Conservation (phyloP, 257 asterid genomes). For the Ilex aquifolium region DNA sequence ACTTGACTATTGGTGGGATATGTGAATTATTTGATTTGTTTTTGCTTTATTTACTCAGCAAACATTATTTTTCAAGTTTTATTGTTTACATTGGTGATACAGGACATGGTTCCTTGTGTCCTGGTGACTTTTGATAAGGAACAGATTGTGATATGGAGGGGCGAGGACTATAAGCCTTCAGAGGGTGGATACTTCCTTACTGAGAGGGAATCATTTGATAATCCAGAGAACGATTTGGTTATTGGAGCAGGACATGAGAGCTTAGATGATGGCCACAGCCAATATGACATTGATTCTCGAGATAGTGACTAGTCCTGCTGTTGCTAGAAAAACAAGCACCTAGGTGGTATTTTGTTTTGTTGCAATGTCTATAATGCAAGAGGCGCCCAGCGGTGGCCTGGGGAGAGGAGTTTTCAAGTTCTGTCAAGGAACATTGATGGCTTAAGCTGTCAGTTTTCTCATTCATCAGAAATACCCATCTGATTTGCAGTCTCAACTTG, state of each 20-base stretch:
- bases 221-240: conserved; percentile 20
- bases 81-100: conserved; percentile 16
- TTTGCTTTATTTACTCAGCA: background rate
- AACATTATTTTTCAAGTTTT: background rate
- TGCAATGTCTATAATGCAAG: no score
- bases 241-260: conserved; percentile 13
- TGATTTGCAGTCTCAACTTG: no score
- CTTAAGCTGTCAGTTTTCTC: no score
- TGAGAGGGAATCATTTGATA: conserved; percentile 50
- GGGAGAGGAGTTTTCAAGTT: no score
- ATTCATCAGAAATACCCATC: no score
- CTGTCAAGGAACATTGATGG: no score
- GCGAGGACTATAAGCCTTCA: conserved; percentile 52
- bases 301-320: conserved; percentile 22
- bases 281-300: conserved; percentile 27
- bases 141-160: conserved; percentile 91
- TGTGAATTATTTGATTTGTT: no score
- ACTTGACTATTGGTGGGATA: no score
- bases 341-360: no score
- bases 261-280: conserved; percentile 14
- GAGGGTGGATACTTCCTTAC: conserved; percentile 54
- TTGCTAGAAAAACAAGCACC: conserved; percentile 4
- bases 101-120: conserved; percentile 87
- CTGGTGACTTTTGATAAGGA: conserved; percentile 89
- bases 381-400: no score